Conservation (phyloP, 1,284 basidiomycete species). For the Coniferiporia sulphurascens region DNA sequence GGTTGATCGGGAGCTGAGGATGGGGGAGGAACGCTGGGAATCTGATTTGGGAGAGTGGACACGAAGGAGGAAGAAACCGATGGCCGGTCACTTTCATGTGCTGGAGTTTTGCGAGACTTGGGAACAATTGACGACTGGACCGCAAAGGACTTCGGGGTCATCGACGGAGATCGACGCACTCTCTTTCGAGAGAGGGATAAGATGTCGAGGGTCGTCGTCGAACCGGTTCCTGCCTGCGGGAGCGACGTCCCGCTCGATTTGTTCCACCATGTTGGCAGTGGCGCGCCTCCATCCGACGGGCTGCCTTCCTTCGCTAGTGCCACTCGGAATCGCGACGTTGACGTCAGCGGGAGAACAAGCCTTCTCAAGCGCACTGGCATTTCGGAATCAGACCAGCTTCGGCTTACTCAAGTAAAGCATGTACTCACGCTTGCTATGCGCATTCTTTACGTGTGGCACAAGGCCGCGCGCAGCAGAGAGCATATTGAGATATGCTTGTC, state of each 20-base stretch:
- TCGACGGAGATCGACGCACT: neutral
- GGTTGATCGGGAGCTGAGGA: too few relatives aligned
- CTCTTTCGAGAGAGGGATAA: neutral
- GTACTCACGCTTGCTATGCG: constrained; percentile 10
- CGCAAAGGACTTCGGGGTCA: neutral
- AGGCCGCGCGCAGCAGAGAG: constrained; percentile 8
- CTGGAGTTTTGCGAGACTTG: neutral
- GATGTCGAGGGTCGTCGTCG: neutral
- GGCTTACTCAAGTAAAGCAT: too few relatives aligned
- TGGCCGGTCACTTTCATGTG: too few relatives aligned
- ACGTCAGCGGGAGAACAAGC: constrained; percentile 13
- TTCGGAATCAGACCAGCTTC: too few relatives aligned
- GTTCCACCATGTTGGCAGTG: neutral
- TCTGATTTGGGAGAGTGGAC: too few relatives aligned
- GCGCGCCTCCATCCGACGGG: neutral
- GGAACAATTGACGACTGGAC: neutral
- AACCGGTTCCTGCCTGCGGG: neutral
- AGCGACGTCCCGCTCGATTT: neutral
- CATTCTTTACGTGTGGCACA: constrained; percentile 10
- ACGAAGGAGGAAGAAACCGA: too few relatives aligned
- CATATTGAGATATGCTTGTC: constrained; percentile 13
- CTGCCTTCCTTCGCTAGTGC: neutral
- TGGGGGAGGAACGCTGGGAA: too few relatives aligned
- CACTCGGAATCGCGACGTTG: constrained; percentile 13
- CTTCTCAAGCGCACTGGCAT: constrained; percentile 12